Conservation (phyloP, 805 yeast species). For the Metschnikowia reukaufii region DNA sequence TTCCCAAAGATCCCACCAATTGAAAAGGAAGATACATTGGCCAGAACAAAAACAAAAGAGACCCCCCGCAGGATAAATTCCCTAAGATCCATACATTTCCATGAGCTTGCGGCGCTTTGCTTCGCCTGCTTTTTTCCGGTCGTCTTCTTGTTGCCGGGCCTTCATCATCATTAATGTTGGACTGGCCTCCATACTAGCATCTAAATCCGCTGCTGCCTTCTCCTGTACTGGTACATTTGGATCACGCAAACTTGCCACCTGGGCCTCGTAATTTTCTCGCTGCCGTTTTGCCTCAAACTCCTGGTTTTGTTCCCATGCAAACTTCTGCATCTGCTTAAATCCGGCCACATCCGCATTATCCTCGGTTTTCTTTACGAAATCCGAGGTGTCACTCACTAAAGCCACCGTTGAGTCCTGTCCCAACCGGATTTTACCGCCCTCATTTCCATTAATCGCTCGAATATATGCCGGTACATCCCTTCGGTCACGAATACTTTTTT, state of each 20-base stretch:
- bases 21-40: too few relatives aligned
- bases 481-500: conserved; percentile 57
- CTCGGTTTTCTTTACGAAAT: conserved; percentile 36
- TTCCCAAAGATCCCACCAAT: too few relatives aligned
- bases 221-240: conserved; percentile 14
- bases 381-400: conserved; percentile 14
- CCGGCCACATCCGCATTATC: conserved; percentile 53
- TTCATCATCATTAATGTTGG: conserved; percentile 37
- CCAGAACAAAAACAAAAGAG: too few relatives aligned
- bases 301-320: conserved; percentile 45
- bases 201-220: conserved; percentile 24
- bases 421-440: conserved; percentile 38
- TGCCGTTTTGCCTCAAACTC: conserved; percentile 16
- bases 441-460: conserved; percentile 41
- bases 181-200: conserved; percentile 35
- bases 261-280: conserved; percentile 12
- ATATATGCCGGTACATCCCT: conserved; percentile 74
- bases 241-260: conserved; percentile 13
- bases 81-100: conserved; percentile 15
- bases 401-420: conserved; percentile 29
- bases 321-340: conserved; percentile 46
- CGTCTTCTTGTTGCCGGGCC: conserved; percentile 23
- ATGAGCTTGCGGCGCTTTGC: conserved; percentile 13
- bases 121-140: conserved; percentile 15
- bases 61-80: too few relatives aligned